Conservation (phyloP, 106 monocot species). For the Platanthera guangdongensis region DNA sequence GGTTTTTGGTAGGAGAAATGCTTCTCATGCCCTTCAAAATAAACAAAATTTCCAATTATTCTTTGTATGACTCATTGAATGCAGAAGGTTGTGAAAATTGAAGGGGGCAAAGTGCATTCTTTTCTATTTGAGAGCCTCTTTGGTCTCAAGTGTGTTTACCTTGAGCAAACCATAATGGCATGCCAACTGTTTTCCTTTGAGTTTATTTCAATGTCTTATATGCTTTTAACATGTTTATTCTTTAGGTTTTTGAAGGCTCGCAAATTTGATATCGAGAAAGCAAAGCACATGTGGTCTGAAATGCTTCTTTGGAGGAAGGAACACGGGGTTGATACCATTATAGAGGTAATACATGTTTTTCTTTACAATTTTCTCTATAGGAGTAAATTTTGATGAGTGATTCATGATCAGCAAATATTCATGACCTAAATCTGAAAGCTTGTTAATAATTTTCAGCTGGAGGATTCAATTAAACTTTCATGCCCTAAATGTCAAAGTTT, state of each 20-base stretch:
- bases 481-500: background rate
- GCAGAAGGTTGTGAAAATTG: background rate
- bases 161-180: background rate
- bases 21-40: background rate
- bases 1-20: background rate
- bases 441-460: background rate
- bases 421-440: background rate
- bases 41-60: background rate
- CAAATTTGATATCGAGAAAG: constrained; percentile 67
- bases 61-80: background rate
- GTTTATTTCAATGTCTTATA: background rate
- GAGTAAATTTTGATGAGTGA: background rate
- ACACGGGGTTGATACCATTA: constrained; percentile 36
- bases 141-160: background rate
- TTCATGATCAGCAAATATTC: background rate
- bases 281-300: constrained; percentile 61
- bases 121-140: background rate
- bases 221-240: background rate
- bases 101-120: background rate
- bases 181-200: background rate
- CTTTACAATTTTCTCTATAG: background rate
- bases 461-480: background rate
- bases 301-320: constrained; percentile 68
- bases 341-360: constrained; percentile 30
- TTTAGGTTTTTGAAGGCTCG: constrained; percentile 55